Base-by-base conservation (phyloP, 768 basidiomycete genomes). In the Agaricus subrufescens region DNA sequence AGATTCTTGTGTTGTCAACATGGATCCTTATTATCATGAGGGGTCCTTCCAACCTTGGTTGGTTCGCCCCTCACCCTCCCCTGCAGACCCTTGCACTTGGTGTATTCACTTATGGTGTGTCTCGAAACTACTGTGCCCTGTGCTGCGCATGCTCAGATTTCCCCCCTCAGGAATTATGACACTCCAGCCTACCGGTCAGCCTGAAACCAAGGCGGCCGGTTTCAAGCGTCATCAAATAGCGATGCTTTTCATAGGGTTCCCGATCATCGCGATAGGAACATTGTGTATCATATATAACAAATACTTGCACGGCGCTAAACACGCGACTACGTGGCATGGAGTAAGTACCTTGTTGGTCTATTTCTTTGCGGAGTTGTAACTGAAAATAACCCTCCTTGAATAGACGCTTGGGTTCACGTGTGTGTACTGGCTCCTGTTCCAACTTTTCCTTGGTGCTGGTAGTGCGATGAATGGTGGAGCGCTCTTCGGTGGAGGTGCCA, bases 251-350 rank as follows among this genome's bases (percentile, higher is more conserved):
- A 38, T 81, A 19, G 87, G 82, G 2, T 68, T 87, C 37, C 85
- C 86, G 1, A 63, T 76, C 12, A 75, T 92, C 56, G 42, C 80
- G 6, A 46, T 84, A 8, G 91, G 91, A 2, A 79, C 82, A 0
- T 66, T 74, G n/a, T 77, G 85, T 0, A 79, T 94, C 46, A 71
- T 77, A 50, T 78, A 77, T 54, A 84, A 86, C 64, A 94, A 94
- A 66, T 69, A 67, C 43, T 54, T 76, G 0, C 71, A 79, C 50
- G 69, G 61, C 4, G 75, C 75, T 1, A 57, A 72, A 3, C 91
- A 93, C 64, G 86, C 89, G 58, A 78, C 76, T 3, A 80, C 83
- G 8, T 89, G 87, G 89, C 92, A 94, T 69, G 84, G 81, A 3
- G 88, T 90, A 66, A 62, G 83, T 65, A 31, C 34, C 34, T 30